Evolutionary conservation across 139 green algal genomes (phyloP).

Genomic region (Chlamydomonas incerta): DNA sequence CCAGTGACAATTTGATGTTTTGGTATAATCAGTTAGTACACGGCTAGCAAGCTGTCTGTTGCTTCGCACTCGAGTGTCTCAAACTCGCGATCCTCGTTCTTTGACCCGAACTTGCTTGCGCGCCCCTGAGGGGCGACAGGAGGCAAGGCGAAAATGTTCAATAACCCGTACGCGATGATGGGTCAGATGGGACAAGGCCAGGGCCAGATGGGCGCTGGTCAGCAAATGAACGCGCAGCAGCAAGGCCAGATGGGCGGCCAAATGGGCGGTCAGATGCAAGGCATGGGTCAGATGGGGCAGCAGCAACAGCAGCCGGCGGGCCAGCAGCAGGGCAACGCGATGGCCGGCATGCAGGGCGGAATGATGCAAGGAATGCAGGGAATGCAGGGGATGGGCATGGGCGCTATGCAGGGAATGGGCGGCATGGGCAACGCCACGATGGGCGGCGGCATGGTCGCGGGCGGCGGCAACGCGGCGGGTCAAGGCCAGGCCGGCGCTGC

Average conservation of each 20-base stretch:
- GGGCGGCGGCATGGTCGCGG: not conserved
- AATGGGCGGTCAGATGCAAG: not conserved
- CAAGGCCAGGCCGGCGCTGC: not conserved
- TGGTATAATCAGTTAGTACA: too few relatives aligned
- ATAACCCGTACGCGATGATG: not conserved
- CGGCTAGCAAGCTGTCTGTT: too few relatives aligned
- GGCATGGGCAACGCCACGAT: not conserved
- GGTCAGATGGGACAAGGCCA: not conserved
- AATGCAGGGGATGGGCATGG: not conserved
- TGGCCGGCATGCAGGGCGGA: not conserved
- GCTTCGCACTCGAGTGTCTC: too few relatives aligned
- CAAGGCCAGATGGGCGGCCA: not conserved
- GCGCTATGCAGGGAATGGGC: not conserved
- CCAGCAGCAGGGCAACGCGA: not conserved
- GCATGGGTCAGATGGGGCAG: not conserved
- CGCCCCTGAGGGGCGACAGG: too few relatives aligned
- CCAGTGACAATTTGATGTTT: too few relatives aligned
- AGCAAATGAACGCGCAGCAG: constrained; percentile 7
- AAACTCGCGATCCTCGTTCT: too few relatives aligned
- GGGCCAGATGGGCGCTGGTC: not conserved
- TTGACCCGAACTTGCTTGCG: too few relatives aligned
- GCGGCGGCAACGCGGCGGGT: not conserved
- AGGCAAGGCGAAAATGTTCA: not conserved
- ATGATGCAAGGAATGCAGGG: not conserved
- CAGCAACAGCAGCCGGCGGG: not conserved